Percentiles rank a stretch among this genome's conserved stretches.
Evolutionary conservation across 345 rosid species (phyloP).

Genomic region (Psidium friedrichsthalianum): DNA sequence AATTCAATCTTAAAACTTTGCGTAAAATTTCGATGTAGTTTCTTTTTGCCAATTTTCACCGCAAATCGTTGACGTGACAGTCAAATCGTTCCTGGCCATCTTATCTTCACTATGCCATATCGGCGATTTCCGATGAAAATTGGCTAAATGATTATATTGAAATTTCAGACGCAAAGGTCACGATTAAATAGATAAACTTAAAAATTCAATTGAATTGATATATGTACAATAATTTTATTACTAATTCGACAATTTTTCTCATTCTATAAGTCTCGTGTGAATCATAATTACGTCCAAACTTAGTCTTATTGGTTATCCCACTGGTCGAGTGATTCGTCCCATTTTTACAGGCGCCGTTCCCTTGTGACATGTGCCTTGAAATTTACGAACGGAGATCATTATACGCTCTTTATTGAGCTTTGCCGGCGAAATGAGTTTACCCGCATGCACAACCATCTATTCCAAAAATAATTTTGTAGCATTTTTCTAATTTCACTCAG

Average conservation of each 20-base stretch:
- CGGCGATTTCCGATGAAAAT: not conserved
- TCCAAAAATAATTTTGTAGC: too few relatives aligned
- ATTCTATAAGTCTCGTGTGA: not conserved
- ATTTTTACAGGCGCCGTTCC: not conserved
- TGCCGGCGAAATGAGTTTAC: not conserved
- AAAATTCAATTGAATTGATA: not conserved
- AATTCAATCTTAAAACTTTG: too few relatives aligned
- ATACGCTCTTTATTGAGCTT: not conserved
- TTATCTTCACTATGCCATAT: too few relatives aligned
- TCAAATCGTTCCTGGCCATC: too few relatives aligned
- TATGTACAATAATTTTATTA: not conserved
- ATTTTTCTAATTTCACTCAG: too few relatives aligned
- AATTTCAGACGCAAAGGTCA: not conserved
- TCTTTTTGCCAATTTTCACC: not conserved
- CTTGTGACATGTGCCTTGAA: not conserved
- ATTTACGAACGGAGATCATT: not conserved
- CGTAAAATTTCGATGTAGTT: not conserved
- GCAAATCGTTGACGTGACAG: not conserved
- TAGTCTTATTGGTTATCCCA: not conserved
- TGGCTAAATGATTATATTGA: not conserved
- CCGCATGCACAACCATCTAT: too few relatives aligned
- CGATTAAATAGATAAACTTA: accelerated
- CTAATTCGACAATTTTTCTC: not conserved
- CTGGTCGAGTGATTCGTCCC: not conserved
- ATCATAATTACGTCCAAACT: not conserved